Base-by-base conservation (phyloP, 176 grass and related monocot species). In the Metroxylon sagu region DNA sequence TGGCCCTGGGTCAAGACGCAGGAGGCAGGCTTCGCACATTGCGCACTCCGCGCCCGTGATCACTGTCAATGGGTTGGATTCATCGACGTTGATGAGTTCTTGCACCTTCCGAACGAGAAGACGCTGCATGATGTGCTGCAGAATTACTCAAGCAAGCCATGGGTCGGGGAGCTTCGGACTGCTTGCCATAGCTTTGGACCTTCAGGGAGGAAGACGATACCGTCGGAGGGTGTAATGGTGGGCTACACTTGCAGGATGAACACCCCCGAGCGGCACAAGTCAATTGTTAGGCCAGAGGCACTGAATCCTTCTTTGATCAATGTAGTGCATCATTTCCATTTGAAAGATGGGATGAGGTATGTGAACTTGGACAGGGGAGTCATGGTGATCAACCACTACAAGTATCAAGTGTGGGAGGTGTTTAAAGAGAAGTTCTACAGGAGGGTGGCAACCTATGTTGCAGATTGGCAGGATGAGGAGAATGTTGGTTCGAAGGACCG, bases 1-100 rank as follows among this genome's bases (percentile, higher is more conserved):
- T 98, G 93, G 93, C 93, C 88, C 5, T 98, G 93, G 93, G 62
- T 92, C 66, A 98, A 98, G 75, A 85, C 93, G 14, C 93, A 98
- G 25, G 93, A 98, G 66, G 93, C 88, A 64, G 93, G 93, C 10
- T 92, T 98, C 30, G 93, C 88, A 12, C 84, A 98, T 72, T 98
- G 93, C 57, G 88, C 93, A 17, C 84, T 98, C 58, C 80, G 57
- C 25, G 76, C 93, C 6, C 79, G 84, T 18, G 79, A 81, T 19
- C 83, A 81, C 48, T 98, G 93, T 14, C 70, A 83, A 29, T 98
- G 93, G 93, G 76, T 85, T 21, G 93, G 88, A 26, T 98, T 98
- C 70, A 92, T 98, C 5, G 93, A 98, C 25, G 64, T 98, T 0
- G 93, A 98, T 0, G 93, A 98, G 63, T 98, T 98, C 56, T 64